Base-by-base conservation (phyloP, 2,329 filamentous ascomycete species). In the Ilyonectria destructans region DNA sequence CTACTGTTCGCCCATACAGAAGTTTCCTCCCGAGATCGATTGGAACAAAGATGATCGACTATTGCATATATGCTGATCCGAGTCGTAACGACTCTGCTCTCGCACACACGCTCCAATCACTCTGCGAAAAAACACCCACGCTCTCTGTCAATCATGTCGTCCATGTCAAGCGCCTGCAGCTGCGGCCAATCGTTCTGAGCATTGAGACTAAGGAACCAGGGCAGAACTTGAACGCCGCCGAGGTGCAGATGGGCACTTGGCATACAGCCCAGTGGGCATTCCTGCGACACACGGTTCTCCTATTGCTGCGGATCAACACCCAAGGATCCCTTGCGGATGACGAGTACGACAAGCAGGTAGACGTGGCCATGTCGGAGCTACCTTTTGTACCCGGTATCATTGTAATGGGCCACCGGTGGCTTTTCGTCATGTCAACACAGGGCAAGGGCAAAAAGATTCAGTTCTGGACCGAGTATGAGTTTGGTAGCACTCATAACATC, bases 231-330 rank as follows among this genome's bases (percentile, higher is more conserved):
- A 54, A 63, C 31, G 40, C 51, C 46, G 54, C 51, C 19, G 51
- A 63, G 45, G 35, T 57, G 29, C 51, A 63, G 37, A 63, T 63
- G 37, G 60, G 60, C 35, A 57, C 43, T 33, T 63, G 60, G 60
- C 60, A 63, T 55, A 43, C 23, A 37, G 51, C 40, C 21, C 40
- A 63, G 37, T 63, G 60, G 60, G 40, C 60, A 29, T 63, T 63
- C 51, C 45, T 63, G 51, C 60, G 60, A 48, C 57, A 45, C 29
- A 51, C 37, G 43, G 29, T 57, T 40, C 60, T 63, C 37, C 31
- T 43, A 31, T 26, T 48, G 21, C 21, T 48, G 4, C 21, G 10
- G 45, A 48, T 48, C 7, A 48, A 26, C 12, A 48, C 45, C 45
- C 21, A 48, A 48, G 45, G 45, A 48, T 52, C 60, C 35, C 60